Evolutionary conservation across 805 yeast species (phyloP), one percentile per base, ranked within the genome.

Genomic region (Candida xiaguanensis): DNA sequence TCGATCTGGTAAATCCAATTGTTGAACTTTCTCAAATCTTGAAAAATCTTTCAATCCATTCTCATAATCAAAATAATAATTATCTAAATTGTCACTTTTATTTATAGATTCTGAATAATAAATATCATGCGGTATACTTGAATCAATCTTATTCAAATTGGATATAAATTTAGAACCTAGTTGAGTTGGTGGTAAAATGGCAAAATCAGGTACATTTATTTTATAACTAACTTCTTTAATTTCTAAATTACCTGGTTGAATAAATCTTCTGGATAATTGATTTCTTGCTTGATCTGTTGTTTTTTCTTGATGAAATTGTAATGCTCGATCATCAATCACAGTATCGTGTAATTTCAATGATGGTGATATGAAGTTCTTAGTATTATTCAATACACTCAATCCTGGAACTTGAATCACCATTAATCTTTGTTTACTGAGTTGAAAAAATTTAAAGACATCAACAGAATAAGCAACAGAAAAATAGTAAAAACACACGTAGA

Each of bases 1-100:
- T 45, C 75, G 78, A 55, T 89, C 95, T 1, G 97, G 97, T 36
- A 90, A 77, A 51, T 77, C 78, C 42, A 81, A 69, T 38, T 81
- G 78, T 24, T 75, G 73, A 2, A 82, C 70, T 52, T 82, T 81
- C 53, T 81, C 90, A 58, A 88, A 89, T 7, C 95, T 82, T n/a
- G 85, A 74, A 46, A 80, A 82, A 18, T 71, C 67, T 8, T 74
- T 74, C 41, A 70, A 53, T 3, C 75, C 72, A 31, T 64, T 62
- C 8, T 58, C 62, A 34, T 62, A 59, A 40, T 75, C 74, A 47
- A 72, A 76, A 45, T 77, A 79, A 56, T 78, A 85, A 52, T 79
- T 82, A 53, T 85, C 89, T 45, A 82, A 72, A 3, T 67, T 68
- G 2, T 64, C 51, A 15, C 59, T 45, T 44, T 65, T 66, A 38